Percentiles rank a stretch among this genome's conserved stretches.
These are phyloP conservation scores for Corchorus capsularis DNA, from an alignment of 345 rosid species.

Conservation along the genomic window DNA sequence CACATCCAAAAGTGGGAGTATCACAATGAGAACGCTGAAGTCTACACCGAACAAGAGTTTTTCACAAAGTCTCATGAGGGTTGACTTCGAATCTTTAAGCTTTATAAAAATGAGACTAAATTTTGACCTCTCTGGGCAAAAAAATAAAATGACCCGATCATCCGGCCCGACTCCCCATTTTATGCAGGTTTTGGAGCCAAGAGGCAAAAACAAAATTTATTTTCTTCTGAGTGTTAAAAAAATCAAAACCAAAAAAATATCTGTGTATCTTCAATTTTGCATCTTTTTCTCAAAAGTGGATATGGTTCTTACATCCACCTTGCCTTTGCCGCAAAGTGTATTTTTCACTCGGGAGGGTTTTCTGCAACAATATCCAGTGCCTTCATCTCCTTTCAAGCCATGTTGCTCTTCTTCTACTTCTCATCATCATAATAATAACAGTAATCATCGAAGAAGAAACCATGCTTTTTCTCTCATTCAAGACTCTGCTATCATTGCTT, in stretches of 20 bases:
- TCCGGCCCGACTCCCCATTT: too few relatives aligned
- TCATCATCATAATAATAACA: background rate
- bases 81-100: too few relatives aligned
- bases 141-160: too few relatives aligned
- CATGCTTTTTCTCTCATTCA: slow-evolving; percentile 36
- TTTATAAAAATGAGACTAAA: too few relatives aligned
- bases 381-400: background rate
- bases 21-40: too few relatives aligned
- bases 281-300: background rate
- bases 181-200: too few relatives aligned
- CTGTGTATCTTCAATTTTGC: background rate
- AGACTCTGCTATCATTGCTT: slow-evolving; percentile 53
- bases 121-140: too few relatives aligned
- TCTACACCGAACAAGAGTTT: too few relatives aligned
- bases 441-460: too few relatives aligned
- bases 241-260: background rate
- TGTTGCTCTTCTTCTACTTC: background rate
- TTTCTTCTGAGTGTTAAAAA: background rate
- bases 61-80: too few relatives aligned
- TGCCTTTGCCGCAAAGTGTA: background rate
- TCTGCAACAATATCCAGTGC: background rate
- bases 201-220: too few relatives aligned
- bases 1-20: too few relatives aligned
- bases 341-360: background rate
- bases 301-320: slow-evolving; percentile 3